Percentiles rank a stretch among this genome's conserved stretches.
Conservation (phyloP, 2,329 filamentous ascomycete genomes). For the Ophiostoma sp. region DNA sequence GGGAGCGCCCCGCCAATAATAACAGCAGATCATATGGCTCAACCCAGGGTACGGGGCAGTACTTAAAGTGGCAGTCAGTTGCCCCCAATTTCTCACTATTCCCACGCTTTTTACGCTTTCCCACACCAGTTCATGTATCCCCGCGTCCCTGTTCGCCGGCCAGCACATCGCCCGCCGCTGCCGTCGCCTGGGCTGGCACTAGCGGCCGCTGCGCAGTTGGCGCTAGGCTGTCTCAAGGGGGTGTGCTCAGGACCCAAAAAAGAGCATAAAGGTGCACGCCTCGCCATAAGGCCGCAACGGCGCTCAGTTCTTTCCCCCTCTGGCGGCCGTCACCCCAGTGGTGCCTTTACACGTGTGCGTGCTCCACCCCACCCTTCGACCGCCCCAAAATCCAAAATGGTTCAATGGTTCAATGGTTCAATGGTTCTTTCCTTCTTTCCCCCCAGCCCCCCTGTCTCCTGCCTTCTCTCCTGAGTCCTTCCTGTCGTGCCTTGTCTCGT, state of each 20-base stretch:
- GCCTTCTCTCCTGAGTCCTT: background rate
- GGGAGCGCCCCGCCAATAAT: conserved; percentile 25
- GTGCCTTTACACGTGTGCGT: conserved; percentile 26
- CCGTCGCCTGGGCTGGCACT: conserved; percentile 14
- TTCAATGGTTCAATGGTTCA: background rate
- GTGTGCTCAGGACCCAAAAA: background rate
- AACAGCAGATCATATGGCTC: conserved; percentile 23
- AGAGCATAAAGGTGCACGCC: background rate
- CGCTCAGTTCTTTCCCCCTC: background rate
- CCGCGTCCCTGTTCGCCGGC: background rate
- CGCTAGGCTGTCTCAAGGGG: conserved; percentile 11
- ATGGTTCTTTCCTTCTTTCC: background rate
- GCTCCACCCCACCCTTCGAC: conserved; percentile 21
- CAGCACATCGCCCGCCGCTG: background rate
- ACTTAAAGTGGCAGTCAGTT: background rate
- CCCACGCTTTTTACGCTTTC: no score
- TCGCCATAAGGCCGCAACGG: conserved; percentile 20
- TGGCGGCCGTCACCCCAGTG: conserved; percentile 22
- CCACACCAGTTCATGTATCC: background rate
- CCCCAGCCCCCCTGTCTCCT: background rate
- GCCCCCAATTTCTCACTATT: background rate
- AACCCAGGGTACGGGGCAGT: background rate
- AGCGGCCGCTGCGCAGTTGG: conserved; percentile 23
- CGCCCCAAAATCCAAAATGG: background rate
- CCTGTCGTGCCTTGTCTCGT: background rate